phyloP scores from a whole-genome alignment of 108 stramenopile species.

The Nitzschia palea region DNA sequence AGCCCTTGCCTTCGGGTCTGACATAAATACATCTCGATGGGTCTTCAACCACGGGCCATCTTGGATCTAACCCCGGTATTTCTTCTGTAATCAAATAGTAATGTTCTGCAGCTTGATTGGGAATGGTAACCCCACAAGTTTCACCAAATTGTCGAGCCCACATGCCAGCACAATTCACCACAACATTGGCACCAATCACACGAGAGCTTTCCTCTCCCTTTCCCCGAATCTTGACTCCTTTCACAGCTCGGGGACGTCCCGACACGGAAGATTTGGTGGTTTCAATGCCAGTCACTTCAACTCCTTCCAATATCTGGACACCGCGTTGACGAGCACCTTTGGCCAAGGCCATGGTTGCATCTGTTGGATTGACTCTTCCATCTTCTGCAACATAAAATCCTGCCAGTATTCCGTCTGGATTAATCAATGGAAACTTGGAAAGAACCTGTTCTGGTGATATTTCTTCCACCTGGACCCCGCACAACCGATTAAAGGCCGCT shows the following conservation, averaged over 20 bases:
- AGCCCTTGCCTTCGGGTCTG: slow-evolving; percentile 73
- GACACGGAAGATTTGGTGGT: slow-evolving; percentile 12
- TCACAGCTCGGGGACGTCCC: slow-evolving; percentile 24
- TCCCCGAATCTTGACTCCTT: slow-evolving; percentile 37
- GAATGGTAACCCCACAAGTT: slow-evolving; percentile 36
- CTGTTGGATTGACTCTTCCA: slow-evolving; percentile 80
- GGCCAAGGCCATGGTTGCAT: slow-evolving; percentile 68
- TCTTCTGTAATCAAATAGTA: slow-evolving; percentile 80
- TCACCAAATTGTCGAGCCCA: slow-evolving; percentile 78
- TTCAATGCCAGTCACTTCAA: slow-evolving; percentile 26
- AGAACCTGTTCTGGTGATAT: slow-evolving; percentile 49
- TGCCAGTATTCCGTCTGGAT: slow-evolving; percentile 54
- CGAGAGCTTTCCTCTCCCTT: not conserved
- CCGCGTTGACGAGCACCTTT: slow-evolving; percentile 50
- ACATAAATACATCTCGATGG: slow-evolving; percentile 62
- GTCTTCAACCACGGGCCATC: slow-evolving; percentile 85
- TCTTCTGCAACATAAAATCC: slow-evolving; percentile 73
- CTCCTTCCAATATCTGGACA: slow-evolving; percentile 43
- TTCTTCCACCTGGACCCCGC: slow-evolving; percentile 73
- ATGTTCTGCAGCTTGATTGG: slow-evolving; percentile 88
- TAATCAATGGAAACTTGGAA: slow-evolving; percentile 49
- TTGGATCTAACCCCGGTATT: slow-evolving; percentile 63
- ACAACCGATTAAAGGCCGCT: slow-evolving; percentile 70
- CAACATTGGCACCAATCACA: slow-evolving; percentile 46
- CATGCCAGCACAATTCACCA: slow-evolving; percentile 84